Conservation (phyloP, 2,329 filamentous ascomycete species). For the Fusarium verrucosum region DNA sequence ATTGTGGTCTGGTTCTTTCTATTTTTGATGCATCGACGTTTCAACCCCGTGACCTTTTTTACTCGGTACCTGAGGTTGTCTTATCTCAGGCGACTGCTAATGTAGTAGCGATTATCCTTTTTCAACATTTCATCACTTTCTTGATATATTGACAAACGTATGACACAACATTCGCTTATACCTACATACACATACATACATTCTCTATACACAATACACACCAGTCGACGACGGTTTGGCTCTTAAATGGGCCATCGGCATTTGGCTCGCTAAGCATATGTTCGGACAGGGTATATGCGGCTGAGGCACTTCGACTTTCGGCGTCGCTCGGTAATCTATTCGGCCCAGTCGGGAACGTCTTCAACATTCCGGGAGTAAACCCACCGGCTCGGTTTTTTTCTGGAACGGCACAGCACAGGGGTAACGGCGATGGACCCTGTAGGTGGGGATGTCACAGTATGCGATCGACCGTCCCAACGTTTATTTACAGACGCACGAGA, state of each 20-base stretch:
- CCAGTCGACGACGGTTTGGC: constrained; percentile 68
- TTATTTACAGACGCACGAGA: constrained; percentile 24
- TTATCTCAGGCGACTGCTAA: no score
- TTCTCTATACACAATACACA: background rate
- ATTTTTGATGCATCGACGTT: background rate
- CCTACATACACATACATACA: background rate
- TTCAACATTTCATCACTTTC: background rate
- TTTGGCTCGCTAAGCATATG: constrained; percentile 70
- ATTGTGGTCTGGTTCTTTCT: background rate
- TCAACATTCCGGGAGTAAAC: constrained; percentile 39
- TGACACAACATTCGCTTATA: constrained; percentile 1
- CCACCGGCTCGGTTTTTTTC: constrained; percentile 25
- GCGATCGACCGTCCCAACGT: constrained; percentile 22
- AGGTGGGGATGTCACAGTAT: constrained; percentile 15
- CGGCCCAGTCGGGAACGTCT: constrained; percentile 29
- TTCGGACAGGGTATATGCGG: constrained; percentile 56
- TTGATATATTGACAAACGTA: background rate
- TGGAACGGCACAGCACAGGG: constrained; percentile 31
- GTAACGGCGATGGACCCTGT: constrained; percentile 30
- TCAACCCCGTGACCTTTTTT: background rate
- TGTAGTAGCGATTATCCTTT: background rate
- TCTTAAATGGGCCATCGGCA: constrained; percentile 69
- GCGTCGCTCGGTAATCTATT: constrained; percentile 48
- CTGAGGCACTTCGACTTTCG: constrained; percentile 65
- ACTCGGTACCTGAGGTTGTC: background rate